phyloP scores from a whole-genome alignment of 306 rosid genomes.

The Styphnolobium japonicum region DNA sequence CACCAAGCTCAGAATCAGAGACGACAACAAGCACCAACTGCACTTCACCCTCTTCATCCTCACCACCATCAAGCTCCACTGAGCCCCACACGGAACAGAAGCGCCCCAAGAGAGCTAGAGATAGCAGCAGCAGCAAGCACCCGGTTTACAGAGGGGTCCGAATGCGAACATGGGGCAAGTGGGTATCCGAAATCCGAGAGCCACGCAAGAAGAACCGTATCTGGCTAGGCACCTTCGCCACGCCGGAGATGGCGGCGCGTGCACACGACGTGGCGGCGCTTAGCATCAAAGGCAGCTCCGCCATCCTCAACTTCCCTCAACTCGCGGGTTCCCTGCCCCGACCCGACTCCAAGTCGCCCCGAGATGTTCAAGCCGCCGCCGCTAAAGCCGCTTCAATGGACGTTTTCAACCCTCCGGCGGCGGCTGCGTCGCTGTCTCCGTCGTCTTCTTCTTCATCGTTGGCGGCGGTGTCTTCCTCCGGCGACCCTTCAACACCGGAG shows the following conservation, averaged over 20 bases:
- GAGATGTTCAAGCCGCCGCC: constrained; percentile 89
- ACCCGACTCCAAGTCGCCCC: constrained; percentile 73
- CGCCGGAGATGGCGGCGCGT: constrained; percentile 98
- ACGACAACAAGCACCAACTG: constrained; percentile 25
- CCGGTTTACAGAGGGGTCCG: constrained; percentile 87
- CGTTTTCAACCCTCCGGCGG: neutral
- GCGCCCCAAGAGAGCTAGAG: constrained; percentile 43
- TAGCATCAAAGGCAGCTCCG: constrained; percentile 74
- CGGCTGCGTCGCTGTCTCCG: constrained; percentile 1
- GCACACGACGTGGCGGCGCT: constrained; percentile 96
- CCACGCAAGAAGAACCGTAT: constrained; percentile 91
- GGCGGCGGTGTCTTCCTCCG: neutral
- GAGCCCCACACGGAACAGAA: constrained; percentile 4
- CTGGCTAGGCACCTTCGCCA: constrained; percentile 94
- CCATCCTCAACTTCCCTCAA: constrained; percentile 91
- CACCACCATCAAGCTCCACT: constrained; percentile 27
- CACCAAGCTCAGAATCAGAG: constrained; percentile 35
- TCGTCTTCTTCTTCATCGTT: constrained; percentile 9
- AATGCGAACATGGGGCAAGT: constrained; percentile 96
- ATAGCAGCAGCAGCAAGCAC: constrained; percentile 41
- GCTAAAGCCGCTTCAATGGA: constrained; percentile 83
- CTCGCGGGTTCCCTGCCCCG: constrained; percentile 66
- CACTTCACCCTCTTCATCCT: constrained; percentile 1
- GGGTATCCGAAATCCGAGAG: constrained; percentile 98
- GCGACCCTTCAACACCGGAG: constrained; percentile 44